Base-by-base conservation (phyloP, 768 basidiomycete genomes). In the Lyophyllum semitale region DNA sequence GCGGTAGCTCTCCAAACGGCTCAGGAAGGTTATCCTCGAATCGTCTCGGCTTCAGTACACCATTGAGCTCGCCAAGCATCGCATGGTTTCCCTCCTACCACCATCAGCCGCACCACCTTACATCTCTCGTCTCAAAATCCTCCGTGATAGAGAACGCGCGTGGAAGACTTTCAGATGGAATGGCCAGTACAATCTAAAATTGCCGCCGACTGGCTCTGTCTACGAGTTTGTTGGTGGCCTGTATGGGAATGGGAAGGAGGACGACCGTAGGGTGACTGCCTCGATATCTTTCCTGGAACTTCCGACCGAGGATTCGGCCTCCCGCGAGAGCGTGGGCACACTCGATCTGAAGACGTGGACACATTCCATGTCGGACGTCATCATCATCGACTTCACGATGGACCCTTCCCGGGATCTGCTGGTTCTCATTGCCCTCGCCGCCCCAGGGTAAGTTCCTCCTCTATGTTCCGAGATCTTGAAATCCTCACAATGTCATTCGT, bases 311-410 rank as follows among this genome's bases (percentile, higher is more conserved):
- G 68, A 69, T 52, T 53, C 61, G 26, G 57, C 53, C 29, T 49
- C 63, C 22, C 57, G 66, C 22, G 60, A 59, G 20, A 51, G 68
- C 18, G 64, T 65, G 27, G 32, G 40, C 11, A 48, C 59, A 18
- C 37, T 61, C 33, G 63, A 66, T 30, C 54, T 73, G 54, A 68
- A 69, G 51, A 67, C 65, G 32, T 81, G 80, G 80, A 77, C 74
- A 1, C 77, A 81, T 56, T 45, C 65, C 23, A 77, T 80, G 68
- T 67, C 64, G 12, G 74, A 76, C 33, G 48, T 78, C 20, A 72
- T 68, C 41, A 74, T 82, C 53, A 72, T 81, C 23, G 82, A 85
- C 58, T 83, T 84, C 48, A 82, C 82, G 0, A 82, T 84, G 76
- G 81, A 82, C 66, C 81, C 80, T 11, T 69, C 74, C 4, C 80